These are phyloP conservation scores for Ustilago cynodontis DNA, from an alignment of 1,284 basidiomycete species.

Conservation along the genomic window DNA sequence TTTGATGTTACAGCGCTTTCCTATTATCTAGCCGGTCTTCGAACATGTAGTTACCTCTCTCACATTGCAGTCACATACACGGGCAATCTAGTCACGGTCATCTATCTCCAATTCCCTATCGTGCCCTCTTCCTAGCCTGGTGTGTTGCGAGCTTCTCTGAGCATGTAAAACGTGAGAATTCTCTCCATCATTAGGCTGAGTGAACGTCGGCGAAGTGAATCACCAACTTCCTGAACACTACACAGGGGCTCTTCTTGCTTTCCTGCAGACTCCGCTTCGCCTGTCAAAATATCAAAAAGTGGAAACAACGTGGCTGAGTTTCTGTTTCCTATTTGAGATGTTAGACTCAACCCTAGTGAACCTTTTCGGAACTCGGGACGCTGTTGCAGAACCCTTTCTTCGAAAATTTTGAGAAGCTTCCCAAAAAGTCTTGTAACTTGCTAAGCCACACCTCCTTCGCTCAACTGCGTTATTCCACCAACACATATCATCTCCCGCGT, in stretches of 20 bases:
- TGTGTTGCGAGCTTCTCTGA: background rate
- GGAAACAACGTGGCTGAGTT: slow-evolving; percentile 7
- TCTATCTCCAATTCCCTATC: no score
- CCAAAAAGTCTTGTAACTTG: background rate
- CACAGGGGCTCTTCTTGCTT: background rate
- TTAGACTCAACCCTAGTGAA: background rate
- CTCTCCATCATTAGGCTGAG: background rate
- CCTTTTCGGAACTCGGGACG: slow-evolving; percentile 12
- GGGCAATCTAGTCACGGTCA: slow-evolving; percentile 21
- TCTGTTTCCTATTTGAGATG: background rate
- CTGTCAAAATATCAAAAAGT: background rate
- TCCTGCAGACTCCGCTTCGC: background rate
- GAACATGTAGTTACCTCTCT: background rate
- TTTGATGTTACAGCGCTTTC: background rate
- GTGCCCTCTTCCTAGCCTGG: background rate
- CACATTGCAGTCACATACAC: slow-evolving; percentile 5
- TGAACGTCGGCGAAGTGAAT: background rate
- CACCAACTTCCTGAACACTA: background rate
- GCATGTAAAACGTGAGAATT: background rate
- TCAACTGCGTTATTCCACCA: background rate
- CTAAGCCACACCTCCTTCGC: background rate
- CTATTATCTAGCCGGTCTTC: background rate
- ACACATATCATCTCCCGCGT: background rate
- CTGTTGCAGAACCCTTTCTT: slow-evolving; percentile 9
- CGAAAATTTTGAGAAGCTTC: slow-evolving; percentile 8